phyloP scores from a whole-genome alignment of 805 yeast genomes.

The Sungouiella thailandica region DNA sequence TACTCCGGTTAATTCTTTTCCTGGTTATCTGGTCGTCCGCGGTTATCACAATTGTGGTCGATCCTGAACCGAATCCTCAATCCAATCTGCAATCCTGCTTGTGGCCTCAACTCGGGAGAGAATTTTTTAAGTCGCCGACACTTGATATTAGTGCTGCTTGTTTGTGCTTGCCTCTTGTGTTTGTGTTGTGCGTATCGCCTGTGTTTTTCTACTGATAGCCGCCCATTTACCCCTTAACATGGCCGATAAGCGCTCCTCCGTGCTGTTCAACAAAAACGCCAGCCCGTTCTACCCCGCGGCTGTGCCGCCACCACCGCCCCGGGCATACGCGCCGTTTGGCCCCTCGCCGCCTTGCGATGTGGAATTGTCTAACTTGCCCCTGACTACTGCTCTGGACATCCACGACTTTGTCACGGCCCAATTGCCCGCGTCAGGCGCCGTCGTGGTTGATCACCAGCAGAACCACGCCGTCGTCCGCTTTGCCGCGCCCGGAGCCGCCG shows the following conservation, averaged over 20 bases:
- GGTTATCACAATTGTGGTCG: too few relatives aligned
- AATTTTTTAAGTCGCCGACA: too few relatives aligned
- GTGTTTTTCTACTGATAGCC: too few relatives aligned
- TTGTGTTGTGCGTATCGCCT: too few relatives aligned
- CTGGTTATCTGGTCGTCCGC: too few relatives aligned
- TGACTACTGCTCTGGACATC: not conserved
- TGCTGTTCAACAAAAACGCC: constrained; percentile 3
- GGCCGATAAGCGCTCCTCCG: not conserved
- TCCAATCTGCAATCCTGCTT: too few relatives aligned
- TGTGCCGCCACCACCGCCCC: not conserved
- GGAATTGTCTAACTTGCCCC: not conserved
- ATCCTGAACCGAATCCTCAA: too few relatives aligned
- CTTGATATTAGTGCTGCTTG: too few relatives aligned
- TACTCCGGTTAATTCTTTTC: too few relatives aligned
- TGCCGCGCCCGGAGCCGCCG: not conserved
- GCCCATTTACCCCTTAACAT: too few relatives aligned
- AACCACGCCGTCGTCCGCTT: not conserved
- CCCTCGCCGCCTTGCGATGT: not conserved
- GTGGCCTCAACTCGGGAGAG: too few relatives aligned
- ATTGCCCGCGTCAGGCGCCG: not conserved
- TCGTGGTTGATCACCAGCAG: not conserved
- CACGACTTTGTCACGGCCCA: not conserved
- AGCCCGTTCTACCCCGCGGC: constrained; percentile 1
- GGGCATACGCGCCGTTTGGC: not conserved
- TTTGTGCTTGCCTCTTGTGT: too few relatives aligned